Conservation (phyloP, 2,329 filamentous ascomycete species). For the Xylariaceae sp. region DNA sequence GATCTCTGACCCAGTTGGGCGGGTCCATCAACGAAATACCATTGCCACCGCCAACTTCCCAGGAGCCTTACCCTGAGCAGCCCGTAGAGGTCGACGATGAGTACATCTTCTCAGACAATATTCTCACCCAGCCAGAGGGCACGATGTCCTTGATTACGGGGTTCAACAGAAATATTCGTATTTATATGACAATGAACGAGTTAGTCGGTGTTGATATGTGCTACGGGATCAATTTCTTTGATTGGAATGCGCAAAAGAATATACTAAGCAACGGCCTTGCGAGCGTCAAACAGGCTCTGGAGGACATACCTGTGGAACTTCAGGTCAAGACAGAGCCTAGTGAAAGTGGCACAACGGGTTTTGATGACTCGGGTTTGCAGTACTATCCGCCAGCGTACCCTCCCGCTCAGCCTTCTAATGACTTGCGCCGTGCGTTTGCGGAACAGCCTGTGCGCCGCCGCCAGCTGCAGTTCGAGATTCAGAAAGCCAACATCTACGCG, state of each 20-base stretch:
- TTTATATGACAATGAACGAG: constrained; percentile 80
- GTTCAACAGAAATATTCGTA: constrained; percentile 77
- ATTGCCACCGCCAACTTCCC: constrained; percentile 75
- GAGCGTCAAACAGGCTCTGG: constrained; percentile 69
- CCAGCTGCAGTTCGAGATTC: constrained; percentile 79
- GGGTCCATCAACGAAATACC: constrained; percentile 71
- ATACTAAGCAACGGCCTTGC: constrained; percentile 72
- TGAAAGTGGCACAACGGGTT: constrained; percentile 32
- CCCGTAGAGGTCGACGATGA: constrained; percentile 84
- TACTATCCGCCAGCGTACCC: constrained; percentile 57
- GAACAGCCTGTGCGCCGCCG: constrained; percentile 54
- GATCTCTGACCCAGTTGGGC: constrained; percentile 78
- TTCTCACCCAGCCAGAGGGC: constrained; percentile 70
- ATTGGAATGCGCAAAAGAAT: constrained; percentile 76
- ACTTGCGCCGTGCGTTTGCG: constrained; percentile 54
- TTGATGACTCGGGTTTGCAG: constrained; percentile 51
- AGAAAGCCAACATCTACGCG: constrained; percentile 87
- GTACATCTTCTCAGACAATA: constrained; percentile 71
- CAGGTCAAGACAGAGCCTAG: constrained; percentile 53
- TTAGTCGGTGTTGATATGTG: constrained; percentile 80
- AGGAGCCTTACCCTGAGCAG: constrained; percentile 75
- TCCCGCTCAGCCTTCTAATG: constrained; percentile 49
- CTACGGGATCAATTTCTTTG: constrained; percentile 76
- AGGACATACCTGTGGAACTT: constrained; percentile 70
- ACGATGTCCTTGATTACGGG: constrained; percentile 73